phyloP scores from a whole-genome alignment of 495 filamentous ascomycete species.

The Trichocladium antarcticum region DNA sequence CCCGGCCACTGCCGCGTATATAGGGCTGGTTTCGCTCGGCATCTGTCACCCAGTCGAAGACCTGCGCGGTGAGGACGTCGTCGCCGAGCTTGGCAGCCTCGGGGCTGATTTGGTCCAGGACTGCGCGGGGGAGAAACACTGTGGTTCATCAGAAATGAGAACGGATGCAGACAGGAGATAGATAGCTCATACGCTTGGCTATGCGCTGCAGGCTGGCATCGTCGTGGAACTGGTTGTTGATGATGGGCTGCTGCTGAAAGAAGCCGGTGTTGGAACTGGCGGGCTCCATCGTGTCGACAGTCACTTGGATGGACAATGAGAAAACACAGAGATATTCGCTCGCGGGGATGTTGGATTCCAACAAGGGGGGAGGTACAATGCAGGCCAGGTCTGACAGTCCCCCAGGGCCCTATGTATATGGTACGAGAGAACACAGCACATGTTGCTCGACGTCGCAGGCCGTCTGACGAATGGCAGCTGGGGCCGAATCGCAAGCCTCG shows the following conservation, averaged over 20 bases:
- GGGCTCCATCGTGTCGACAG: constrained; percentile 24
- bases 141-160: neutral
- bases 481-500: neutral
- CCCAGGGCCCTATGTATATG: too few relatives aligned
- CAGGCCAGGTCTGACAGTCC: too few relatives aligned
- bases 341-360: too few relatives aligned
- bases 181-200: constrained; percentile 26
- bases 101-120: constrained; percentile 27
- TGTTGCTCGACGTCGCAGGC: too few relatives aligned
- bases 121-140: constrained; percentile 38
- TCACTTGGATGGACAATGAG: neutral
- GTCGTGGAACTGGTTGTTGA: constrained; percentile 41
- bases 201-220: constrained; percentile 36
- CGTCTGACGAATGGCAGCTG: too few relatives aligned
- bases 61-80: constrained; percentile 34
- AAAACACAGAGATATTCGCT: too few relatives aligned
- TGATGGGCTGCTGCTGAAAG: constrained; percentile 35
- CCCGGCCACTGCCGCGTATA: constrained; percentile 35
- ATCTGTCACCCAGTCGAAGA: constrained; percentile 44
- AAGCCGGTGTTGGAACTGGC: constrained; percentile 41
- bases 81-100: constrained; percentile 35
- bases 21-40: constrained; percentile 49
- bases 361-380: too few relatives aligned
- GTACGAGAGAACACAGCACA: too few relatives aligned
- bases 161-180: neutral